Conservation (phyloP, 805 yeast species). For the Lipomyces anomalus region DNA sequence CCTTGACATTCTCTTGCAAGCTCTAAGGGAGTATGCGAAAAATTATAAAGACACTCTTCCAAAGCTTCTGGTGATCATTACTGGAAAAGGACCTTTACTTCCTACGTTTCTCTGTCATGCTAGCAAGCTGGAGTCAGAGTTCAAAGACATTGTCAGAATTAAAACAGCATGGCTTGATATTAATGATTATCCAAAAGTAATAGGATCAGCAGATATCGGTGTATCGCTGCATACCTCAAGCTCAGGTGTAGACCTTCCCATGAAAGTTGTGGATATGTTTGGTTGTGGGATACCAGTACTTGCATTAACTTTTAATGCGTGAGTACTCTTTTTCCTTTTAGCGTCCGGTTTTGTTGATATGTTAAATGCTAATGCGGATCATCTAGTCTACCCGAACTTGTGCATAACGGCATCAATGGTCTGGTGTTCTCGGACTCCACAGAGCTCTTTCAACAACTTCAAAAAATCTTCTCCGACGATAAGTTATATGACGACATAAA, state of each 20-base stretch:
- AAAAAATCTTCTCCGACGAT: conserved; percentile 31
- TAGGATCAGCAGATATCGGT: conserved; percentile 79
- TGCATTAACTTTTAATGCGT: conserved; percentile 68
- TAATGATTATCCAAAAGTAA: conserved; percentile 71
- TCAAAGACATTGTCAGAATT: conserved; percentile 48
- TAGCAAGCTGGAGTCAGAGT: conserved; percentile 41
- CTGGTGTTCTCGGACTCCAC: conserved; percentile 41
- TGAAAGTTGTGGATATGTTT: conserved; percentile 94
- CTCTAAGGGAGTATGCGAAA: conserved; percentile 56
- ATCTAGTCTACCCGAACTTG: conserved; percentile 55
- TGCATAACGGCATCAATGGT: conserved; percentile 66
- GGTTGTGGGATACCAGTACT: conserved; percentile 94
- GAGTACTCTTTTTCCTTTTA: neutral
- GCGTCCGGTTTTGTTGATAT: neutral
- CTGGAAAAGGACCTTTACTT: conserved; percentile 92
- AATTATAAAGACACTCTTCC: conserved; percentile 8
- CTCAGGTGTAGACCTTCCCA: conserved; percentile 90
- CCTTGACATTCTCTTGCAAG: conserved; percentile 59
- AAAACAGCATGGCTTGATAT: conserved; percentile 69
- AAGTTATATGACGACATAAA: conserved; percentile 40
- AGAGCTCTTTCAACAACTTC: conserved; percentile 35
- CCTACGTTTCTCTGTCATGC: conserved; percentile 43
- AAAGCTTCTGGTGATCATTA: conserved; percentile 61
- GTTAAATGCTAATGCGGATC: neutral
- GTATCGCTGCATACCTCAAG: conserved; percentile 86